Base-by-base conservation (phyloP, 2,329 filamentous ascomycete genomes). In the Aureobasidium namibiae region DNA sequence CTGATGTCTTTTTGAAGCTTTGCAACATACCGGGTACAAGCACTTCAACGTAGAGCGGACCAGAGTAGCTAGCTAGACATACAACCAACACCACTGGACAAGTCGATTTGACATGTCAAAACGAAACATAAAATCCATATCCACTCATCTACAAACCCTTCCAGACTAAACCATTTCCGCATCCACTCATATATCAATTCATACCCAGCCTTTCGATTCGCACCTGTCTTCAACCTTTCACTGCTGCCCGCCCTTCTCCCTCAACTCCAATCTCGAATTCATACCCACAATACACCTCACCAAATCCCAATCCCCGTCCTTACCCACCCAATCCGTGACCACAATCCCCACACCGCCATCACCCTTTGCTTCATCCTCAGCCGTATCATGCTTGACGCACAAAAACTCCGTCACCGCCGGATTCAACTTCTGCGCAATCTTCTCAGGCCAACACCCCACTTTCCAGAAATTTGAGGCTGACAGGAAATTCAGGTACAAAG, bases 391-490 rank as follows among this genome's bases (percentile, higher is more conserved):
- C 60, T 74, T 78, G 62, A 74, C 72, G 65, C 82, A 83, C 56
- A 86, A 67, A 70, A 82, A 83, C 62, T 80, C 77, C 42, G 82
- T 76, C n/a, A 80, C 81, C 1, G 86, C 85, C 18, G 92, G 89
- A 75, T 97, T 97, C 50, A 96, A 80, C 75, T 88, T 90, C 21
- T 84, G 86, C 1, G 94, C 92, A 70, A 99, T 90, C 68, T 83
- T 87, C 73, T 96, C 92, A 0, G 94, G 94, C 94, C 94, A 99
- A 73, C 91, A 96, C 59, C 83, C 85, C 1, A 87, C 79, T 64
- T 90, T 92, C 85, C 92, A 97, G 77, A 97, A 97, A 75, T 96
- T 96, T 72, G 88, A 92, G 0, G 87, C 94, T 65, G 82, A 90
- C 63, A 96, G 73, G 70, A 96, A 97, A 73, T 97, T 99, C 73